Evolutionary conservation across 1,139 yeast genomes (phyloP).

Genomic region (Hyphopichia pseudoburtonii): DNA sequence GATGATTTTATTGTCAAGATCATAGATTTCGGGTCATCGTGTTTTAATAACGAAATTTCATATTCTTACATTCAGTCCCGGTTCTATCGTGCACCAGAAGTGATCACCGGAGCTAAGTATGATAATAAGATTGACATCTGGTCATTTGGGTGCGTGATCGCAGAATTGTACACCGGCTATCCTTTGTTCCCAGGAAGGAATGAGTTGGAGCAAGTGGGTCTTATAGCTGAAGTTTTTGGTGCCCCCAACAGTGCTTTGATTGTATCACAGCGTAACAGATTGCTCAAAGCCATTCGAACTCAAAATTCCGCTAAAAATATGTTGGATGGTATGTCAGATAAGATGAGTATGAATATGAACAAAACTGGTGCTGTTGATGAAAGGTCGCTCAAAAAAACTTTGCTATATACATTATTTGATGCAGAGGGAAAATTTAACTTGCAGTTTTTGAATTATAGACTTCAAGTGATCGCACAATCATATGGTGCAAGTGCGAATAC

Average conservation of each 20-base stretch:
- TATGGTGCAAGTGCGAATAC: slow-evolving; percentile 10
- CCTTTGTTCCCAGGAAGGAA: slow-evolving; percentile 72
- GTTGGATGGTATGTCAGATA: not conserved
- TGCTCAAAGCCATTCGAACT: slow-evolving; percentile 18
- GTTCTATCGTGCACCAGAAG: slow-evolving; percentile 76
- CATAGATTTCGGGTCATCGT: slow-evolving; percentile 69
- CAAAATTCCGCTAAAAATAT: slow-evolving; percentile 14
- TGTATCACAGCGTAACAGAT: slow-evolving; percentile 21
- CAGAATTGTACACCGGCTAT: slow-evolving; percentile 63
- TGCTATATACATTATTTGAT: slow-evolving; percentile 42
- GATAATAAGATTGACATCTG: slow-evolving; percentile 72
- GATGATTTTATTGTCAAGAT: slow-evolving; percentile 43
- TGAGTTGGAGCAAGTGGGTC: slow-evolving; percentile 65
- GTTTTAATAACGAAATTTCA: slow-evolving; percentile 44
- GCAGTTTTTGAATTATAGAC: slow-evolving; percentile 27
- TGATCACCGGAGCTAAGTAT: slow-evolving; percentile 75
- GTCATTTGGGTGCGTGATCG: slow-evolving; percentile 72
- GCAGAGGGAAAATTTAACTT: slow-evolving; percentile 37
- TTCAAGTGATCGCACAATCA: slow-evolving; percentile 19
- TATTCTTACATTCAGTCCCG: slow-evolving; percentile 65
- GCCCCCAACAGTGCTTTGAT: slow-evolving; percentile 46
- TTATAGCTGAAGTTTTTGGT: slow-evolving; percentile 62
- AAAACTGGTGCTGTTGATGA: slow-evolving; percentile 18
- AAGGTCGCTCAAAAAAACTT: slow-evolving; percentile 28
- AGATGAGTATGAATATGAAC: slow-evolving; percentile 9